A percentile compares a stretch with the other conserved stretches of the same genome.
phyloP scores from a whole-genome alignment of 192 early-diverging fungal genomes.

The Podila clonocystis region DNA sequence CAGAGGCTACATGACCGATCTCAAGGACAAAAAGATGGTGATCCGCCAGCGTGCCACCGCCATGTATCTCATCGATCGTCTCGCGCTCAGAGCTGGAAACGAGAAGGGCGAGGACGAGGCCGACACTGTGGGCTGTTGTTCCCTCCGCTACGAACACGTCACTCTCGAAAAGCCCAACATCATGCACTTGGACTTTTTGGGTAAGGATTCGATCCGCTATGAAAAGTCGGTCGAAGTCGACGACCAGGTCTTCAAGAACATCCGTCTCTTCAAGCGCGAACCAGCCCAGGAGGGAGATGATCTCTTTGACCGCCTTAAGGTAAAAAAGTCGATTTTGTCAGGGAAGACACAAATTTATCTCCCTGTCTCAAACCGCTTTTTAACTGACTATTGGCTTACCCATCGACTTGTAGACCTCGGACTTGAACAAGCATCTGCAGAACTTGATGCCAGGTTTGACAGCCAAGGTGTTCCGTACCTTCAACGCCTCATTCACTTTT shows the following conservation, averaged over 20 bases:
- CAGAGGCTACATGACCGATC: conserved; percentile 76
- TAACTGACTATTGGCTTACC: background rate
- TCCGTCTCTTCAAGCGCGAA: conserved; percentile 86
- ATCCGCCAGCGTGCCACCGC: conserved; percentile 92
- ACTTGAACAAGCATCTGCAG: conserved; percentile 90
- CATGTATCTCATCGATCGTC: conserved; percentile 94
- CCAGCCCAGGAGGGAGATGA: conserved; percentile 80
- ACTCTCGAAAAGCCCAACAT: conserved; percentile 84
- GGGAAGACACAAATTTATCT: background rate
- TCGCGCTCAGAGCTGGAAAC: conserved; percentile 96
- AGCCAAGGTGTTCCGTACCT: conserved; percentile 99
- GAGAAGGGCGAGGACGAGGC: conserved; percentile 98
- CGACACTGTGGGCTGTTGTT: conserved; percentile 99
- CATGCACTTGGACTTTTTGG: conserved; percentile 94
- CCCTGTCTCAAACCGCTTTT: background rate
- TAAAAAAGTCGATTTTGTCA: conserved; percentile 44
- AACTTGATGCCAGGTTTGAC: conserved; percentile 90
- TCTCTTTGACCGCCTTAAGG: conserved; percentile 93
- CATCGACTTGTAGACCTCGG: conserved; percentile 60
- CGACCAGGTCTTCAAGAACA: conserved; percentile 93
- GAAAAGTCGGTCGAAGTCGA: conserved; percentile 86
- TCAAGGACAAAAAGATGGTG: conserved; percentile 84
- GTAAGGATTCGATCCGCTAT: conserved; percentile 98
- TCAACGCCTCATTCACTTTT: conserved; percentile 94
- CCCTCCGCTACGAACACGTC: conserved; percentile 92